Percentiles rank a stretch among this genome's conserved stretches.
Evolutionary conservation across 257 asterid species (phyloP).

Genomic region (Linaria vulgaris): DNA sequence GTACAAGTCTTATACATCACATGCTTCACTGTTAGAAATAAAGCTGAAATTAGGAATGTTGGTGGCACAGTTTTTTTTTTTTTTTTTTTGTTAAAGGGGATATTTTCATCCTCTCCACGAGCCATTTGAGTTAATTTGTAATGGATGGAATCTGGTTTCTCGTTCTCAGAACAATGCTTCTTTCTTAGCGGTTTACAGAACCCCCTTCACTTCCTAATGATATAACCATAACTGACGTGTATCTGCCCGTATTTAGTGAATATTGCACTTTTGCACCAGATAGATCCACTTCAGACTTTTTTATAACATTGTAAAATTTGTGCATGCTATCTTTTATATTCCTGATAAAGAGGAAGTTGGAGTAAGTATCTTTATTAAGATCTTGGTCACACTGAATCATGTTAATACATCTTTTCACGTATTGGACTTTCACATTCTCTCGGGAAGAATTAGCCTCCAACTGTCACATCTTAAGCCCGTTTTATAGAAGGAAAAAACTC

Average conservation of each 20-base stretch:
- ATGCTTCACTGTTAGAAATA: too few species aligned
- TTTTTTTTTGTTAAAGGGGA: neutral
- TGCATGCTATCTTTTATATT: neutral
- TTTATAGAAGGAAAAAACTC: too few species aligned
- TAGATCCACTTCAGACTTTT: neutral
- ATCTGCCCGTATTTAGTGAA: neutral
- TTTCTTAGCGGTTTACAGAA: neutral
- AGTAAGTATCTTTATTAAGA: neutral
- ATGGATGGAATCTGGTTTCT: neutral
- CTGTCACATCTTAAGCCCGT: neutral
- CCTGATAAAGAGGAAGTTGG: neutral
- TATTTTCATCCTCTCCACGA: neutral
- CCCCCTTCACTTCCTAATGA: neutral
- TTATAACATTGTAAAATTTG: neutral
- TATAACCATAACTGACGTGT: neutral
- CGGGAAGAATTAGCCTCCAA: neutral
- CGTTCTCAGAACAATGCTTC: neutral
- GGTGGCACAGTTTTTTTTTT: neutral
- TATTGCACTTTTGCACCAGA: neutral
- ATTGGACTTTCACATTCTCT: too few species aligned
- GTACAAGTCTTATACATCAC: neutral
- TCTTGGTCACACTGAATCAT: too few species aligned
- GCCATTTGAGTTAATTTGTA: neutral
- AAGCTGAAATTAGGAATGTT: neutral
- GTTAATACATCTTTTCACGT: too few species aligned